Base-by-base conservation (phyloP, 768 basidiomycete species). In the Clitopilus hobsonii region DNA sequence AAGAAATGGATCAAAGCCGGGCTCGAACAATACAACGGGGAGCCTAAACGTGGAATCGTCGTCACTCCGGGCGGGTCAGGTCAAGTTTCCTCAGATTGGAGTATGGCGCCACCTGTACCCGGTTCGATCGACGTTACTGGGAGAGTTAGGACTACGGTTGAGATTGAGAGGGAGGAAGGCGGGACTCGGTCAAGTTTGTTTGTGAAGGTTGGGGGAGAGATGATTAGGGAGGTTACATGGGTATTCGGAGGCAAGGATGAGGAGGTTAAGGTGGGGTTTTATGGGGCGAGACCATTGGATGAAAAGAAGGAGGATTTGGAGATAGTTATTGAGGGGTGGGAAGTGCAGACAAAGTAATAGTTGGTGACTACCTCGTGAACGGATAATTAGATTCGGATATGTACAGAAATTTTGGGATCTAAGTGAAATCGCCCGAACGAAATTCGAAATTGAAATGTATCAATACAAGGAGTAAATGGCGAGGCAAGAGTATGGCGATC, bases 1-100 rank as follows among this genome's bases (percentile, higher is more conserved):
- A 52, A 30, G 26, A 63, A 55, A 54, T 63, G 62, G 59, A 60
- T 63, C 24, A 63, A 63, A 29, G 62, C 57, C 3, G 62, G 62
- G 0, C 41, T 63, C 4, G 62, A 63, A 29, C 58, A 54, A 13
- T 57, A 55, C 23, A 56, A 63, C 38, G 59, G 50, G 2, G 27
- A 52, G 24, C 47, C 58, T 10, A 63, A 63, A 52, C 54, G 54
- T 18, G 60, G 62, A n/a, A 54, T 60, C 13, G 59, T 60, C 14
- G 59, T 58, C 45, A 55, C 62, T 0, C 3, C 32, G 2, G 51
- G 54, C 7, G 62, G 62, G 3, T 24, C 49, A 1, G 50, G 54
- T 6, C 32, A 48, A n/a, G 54, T 55, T 5, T 55, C 60, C n/a
- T n/a, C n/a, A 4, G 62, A 63, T 54, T 63, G 59, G 59, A 63